Evolutionary conservation across 208 protist species (phyloP).

Genomic region (Trypanosomatidae sp.): DNA sequence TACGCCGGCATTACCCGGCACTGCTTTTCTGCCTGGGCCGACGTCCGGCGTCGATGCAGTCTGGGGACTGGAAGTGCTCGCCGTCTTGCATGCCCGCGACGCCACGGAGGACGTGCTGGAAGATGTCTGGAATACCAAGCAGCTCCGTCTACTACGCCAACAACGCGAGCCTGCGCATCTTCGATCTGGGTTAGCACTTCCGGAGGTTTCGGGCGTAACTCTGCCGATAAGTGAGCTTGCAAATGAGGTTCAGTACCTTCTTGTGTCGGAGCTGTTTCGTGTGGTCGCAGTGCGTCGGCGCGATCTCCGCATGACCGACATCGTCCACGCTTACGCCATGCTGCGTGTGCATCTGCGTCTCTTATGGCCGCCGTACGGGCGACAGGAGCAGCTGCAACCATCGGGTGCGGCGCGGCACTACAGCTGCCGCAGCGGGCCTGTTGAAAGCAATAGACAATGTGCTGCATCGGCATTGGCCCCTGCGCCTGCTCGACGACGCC

Average conservation of each 20-base stretch:
- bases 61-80: constrained; percentile 63
- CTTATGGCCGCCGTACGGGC: constrained; percentile 43
- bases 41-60: constrained; percentile 54
- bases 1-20: background rate
- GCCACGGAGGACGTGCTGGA: constrained; percentile 12
- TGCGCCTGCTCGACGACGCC: background rate
- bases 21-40: background rate
- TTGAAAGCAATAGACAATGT: background rate
- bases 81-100: constrained; percentile 38
- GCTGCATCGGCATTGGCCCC: background rate
- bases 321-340: constrained; percentile 73
- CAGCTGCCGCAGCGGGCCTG: background rate
- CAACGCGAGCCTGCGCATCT: constrained; percentile 15
- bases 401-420: background rate
- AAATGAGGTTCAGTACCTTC: constrained; percentile 19
- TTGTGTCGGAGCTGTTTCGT: constrained; percentile 25
- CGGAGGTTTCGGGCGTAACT: background rate
- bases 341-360: constrained; percentile 64
- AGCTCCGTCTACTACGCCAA: background rate
- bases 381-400: background rate
- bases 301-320: constrained; percentile 66
- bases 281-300: constrained; percentile 21
- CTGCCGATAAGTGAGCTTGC: constrained; percentile 1
- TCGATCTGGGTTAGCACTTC: background rate
- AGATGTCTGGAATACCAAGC: constrained; percentile 13